Conservation (phyloP, 495 filamentous ascomycete genomes). For the Physcia stellaris region DNA sequence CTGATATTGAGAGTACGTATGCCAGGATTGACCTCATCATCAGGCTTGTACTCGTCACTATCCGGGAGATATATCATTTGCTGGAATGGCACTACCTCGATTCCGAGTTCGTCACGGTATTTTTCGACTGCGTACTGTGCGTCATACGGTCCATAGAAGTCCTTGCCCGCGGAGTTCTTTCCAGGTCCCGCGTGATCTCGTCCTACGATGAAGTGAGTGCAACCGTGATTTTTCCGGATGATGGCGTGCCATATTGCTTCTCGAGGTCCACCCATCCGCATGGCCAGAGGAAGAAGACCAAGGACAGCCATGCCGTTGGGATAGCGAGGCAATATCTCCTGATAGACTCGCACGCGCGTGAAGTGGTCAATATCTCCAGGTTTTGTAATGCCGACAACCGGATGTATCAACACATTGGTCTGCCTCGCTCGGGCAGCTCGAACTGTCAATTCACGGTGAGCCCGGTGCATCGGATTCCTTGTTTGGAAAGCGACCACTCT, state of each 20-base stretch:
- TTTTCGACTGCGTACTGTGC: conserved; percentile 97
- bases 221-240: conserved; percentile 98
- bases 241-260: conserved; percentile 99
- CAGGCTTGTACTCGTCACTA: conserved; percentile 85
- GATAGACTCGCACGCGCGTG: conserved; percentile 95
- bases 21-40: conserved; percentile 74
- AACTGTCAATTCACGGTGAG: conserved; percentile 93
- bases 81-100: conserved; percentile 98
- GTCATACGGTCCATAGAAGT: conserved; percentile 98
- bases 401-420: conserved; percentile 97
- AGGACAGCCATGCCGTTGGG: conserved; percentile 98
- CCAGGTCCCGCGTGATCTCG: conserved; percentile 96
- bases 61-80: conserved; percentile 98
- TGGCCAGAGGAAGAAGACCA: conserved; percentile 86
- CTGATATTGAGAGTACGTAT: conserved; percentile 91
- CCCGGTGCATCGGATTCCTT: conserved; percentile 94
- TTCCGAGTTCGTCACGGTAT: conserved; percentile 89
- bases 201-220: conserved; percentile 98
- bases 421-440: conserved; percentile 88
- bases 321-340: conserved; percentile 91
- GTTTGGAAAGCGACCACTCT: conserved; percentile 98
- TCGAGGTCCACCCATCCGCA: conserved; percentile 97
- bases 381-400: conserved; percentile 95
- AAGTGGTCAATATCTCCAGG: conserved; percentile 99
- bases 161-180: conserved; percentile 88